phyloP scores from a whole-genome alignment of 2,329 filamentous ascomycete species.

The Aspergillus hortae region DNA sequence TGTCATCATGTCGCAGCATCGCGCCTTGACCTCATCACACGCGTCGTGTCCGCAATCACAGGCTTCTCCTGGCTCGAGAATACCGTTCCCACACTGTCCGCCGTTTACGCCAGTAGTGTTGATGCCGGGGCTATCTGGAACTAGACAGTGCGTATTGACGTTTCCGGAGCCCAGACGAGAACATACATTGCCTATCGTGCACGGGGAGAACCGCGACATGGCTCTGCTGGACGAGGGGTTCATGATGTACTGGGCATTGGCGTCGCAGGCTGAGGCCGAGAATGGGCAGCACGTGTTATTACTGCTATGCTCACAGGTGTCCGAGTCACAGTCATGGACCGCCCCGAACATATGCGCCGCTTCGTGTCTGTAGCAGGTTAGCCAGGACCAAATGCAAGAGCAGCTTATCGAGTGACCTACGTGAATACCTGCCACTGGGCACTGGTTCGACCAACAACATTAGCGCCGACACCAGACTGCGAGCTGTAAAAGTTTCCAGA shows the following conservation, averaged over 20 bases:
- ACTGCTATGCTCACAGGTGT: conserved; percentile 53
- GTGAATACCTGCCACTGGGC: conserved; percentile 93
- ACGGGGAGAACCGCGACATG: conserved; percentile 75
- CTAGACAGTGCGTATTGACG: conserved; percentile 66
- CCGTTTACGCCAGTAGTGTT: conserved; percentile 24
- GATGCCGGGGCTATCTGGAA: not conserved
- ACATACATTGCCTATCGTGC: conserved; percentile 84
- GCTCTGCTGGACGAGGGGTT: conserved; percentile 52
- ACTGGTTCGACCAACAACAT: conserved; percentile 76
- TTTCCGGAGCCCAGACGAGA: conserved; percentile 69
- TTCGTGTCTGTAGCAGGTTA: conserved; percentile 57
- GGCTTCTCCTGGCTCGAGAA: conserved; percentile 82
- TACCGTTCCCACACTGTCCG: conserved; percentile 85
- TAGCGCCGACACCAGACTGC: conserved; percentile 47
- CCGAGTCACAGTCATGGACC: conserved; percentile 53
- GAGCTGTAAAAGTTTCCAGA: conserved; percentile 12
- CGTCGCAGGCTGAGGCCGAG: conserved; percentile 62
- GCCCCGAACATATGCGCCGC: conserved; percentile 90
- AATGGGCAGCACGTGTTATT: conserved; percentile 68
- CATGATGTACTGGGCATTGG: conserved; percentile 64
- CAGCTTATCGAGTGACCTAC: conserved; percentile 11
- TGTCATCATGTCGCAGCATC: conserved; percentile 16
- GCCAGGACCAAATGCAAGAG: not conserved
- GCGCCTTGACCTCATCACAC: conserved; percentile 10
- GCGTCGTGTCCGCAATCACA: conserved; percentile 79